Evolutionary conservation across 495 filamentous ascomycete genomes (phyloP).

Genomic region (Daldinia vernicosa): DNA sequence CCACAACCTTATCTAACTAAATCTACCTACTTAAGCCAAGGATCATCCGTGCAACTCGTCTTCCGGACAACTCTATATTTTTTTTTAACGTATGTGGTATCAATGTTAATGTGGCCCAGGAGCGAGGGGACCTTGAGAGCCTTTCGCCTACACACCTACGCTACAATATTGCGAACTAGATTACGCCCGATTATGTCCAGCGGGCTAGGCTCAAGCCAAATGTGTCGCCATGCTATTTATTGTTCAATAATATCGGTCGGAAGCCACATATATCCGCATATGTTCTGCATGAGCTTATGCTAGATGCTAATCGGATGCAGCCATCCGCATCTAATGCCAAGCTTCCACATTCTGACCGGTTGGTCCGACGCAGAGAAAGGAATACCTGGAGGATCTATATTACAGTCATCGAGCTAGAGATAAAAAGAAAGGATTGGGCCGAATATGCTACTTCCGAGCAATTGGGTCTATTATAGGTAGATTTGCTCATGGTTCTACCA

Average conservation of each 20-base stretch:
- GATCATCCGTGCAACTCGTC: constrained; percentile 23
- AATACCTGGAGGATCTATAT: not conserved
- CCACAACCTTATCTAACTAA: constrained; percentile 30
- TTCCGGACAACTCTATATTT: constrained; percentile 10
- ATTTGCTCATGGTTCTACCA: no score
- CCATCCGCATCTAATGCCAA: constrained; percentile 2
- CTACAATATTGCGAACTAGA: not conserved
- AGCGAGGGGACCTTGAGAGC: not conserved
- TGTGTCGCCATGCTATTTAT: not conserved
- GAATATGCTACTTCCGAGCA: not conserved
- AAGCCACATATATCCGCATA: not conserved
- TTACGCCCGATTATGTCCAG: not conserved
- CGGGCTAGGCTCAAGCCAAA: not conserved
- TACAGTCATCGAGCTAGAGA: not conserved
- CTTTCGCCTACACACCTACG: not conserved
- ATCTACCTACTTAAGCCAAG: constrained; percentile 10
- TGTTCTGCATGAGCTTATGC: constrained; percentile 1
- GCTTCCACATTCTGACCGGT: not conserved
- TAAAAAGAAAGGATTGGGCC: not conserved
- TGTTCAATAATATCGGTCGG: not conserved
- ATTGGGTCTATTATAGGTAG: not conserved
- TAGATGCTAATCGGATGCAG: not conserved
- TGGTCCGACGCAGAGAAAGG: not conserved
- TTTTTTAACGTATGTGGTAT: not conserved
- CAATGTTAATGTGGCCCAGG: not conserved